phyloP scores from a whole-genome alignment of 768 basidiomycete genomes.

The Paxillus rubicundulus region DNA sequence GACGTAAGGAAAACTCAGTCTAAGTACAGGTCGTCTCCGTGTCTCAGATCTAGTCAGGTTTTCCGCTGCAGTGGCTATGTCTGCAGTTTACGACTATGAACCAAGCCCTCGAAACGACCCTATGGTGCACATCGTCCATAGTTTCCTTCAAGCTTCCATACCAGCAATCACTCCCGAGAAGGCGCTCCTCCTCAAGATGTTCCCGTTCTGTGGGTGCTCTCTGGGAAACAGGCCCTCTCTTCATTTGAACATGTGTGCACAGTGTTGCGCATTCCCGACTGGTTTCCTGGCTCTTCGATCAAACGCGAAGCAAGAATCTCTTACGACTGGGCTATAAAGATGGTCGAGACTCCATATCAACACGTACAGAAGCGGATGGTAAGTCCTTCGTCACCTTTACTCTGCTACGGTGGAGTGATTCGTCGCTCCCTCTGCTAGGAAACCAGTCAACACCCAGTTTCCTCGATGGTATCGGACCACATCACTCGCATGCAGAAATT shows the following conservation, averaged over 20 bases:
- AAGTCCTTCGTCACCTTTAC: neutral
- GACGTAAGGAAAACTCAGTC: neutral
- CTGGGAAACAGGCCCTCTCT: too few relatives aligned
- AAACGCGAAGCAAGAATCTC: constrained; percentile 29
- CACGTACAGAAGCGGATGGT: constrained; percentile 19
- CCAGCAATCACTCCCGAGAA: constrained; percentile 10
- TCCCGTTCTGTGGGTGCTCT: constrained; percentile 16
- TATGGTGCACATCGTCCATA: constrained; percentile 14
- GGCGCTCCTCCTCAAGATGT: constrained; percentile 11
- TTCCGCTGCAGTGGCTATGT: neutral
- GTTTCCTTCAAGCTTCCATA: constrained; percentile 7
- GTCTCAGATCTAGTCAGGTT: neutral
- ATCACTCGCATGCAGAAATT: constrained; percentile 4
- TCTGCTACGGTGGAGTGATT: neutral
- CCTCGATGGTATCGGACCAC: constrained; percentile 8
- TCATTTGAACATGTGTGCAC: neutral
- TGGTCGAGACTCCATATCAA: constrained; percentile 21
- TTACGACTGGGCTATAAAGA: neutral
- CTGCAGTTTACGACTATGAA: neutral
- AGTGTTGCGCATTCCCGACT: constrained; percentile 23
- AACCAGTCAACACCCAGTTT: constrained; percentile 6
- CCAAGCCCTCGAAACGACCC: constrained; percentile 11
- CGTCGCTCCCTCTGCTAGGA: neutral
- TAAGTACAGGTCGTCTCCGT: neutral
- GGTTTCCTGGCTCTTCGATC: constrained; percentile 40